phyloP scores from a whole-genome alignment of 108 stramenopile genomes.

The Seminavis robusta region DNA sequence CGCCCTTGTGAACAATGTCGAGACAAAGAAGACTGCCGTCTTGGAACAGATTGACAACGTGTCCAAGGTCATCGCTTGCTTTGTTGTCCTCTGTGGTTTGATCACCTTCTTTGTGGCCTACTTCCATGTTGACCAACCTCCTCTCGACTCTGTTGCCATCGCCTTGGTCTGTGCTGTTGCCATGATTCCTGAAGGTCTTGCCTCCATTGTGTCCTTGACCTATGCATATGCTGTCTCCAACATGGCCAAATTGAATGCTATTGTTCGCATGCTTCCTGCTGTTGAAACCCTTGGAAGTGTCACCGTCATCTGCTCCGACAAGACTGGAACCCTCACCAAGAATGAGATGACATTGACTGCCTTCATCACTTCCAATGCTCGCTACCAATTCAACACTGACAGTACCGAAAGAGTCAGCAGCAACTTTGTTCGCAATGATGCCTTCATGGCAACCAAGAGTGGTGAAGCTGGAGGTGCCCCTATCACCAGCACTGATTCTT shows the following conservation, averaged over 20 bases:
- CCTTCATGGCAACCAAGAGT: slow-evolving; percentile 24
- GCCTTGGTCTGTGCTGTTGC: slow-evolving; percentile 90
- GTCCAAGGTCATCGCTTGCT: slow-evolving; percentile 73
- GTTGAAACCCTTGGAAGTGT: slow-evolving; percentile 98
- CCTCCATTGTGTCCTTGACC: slow-evolving; percentile 91
- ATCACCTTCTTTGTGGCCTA: slow-evolving; percentile 78
- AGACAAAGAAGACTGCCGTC: slow-evolving; percentile 90
- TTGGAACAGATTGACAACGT: slow-evolving; percentile 89
- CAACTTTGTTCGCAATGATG: slow-evolving; percentile 66
- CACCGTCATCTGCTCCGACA: slow-evolving; percentile 95
- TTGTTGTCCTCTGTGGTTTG: slow-evolving; percentile 72
- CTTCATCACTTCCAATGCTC: slow-evolving; percentile 71
- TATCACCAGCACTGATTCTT: slow-evolving; percentile 9
- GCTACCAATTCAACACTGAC: slow-evolving; percentile 61
- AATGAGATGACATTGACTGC: slow-evolving; percentile 88
- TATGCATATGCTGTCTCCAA: slow-evolving; percentile 87
- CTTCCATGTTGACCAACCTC: slow-evolving; percentile 39
- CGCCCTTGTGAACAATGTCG: slow-evolving; percentile 68
- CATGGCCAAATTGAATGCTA: slow-evolving; percentile 88
- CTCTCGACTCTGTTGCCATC: slow-evolving; percentile 67
- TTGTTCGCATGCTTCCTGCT: slow-evolving; percentile 88
- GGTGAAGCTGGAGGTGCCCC: slow-evolving; percentile 19
- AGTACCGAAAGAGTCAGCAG: slow-evolving; percentile 28
- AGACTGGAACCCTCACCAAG: slow-evolving; percentile 98
- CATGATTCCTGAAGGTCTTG: slow-evolving; percentile 97